Evolutionary conservation across 371 early-diverging fungal genomes (phyloP).

Genomic region (Zychaea mexicana): DNA sequence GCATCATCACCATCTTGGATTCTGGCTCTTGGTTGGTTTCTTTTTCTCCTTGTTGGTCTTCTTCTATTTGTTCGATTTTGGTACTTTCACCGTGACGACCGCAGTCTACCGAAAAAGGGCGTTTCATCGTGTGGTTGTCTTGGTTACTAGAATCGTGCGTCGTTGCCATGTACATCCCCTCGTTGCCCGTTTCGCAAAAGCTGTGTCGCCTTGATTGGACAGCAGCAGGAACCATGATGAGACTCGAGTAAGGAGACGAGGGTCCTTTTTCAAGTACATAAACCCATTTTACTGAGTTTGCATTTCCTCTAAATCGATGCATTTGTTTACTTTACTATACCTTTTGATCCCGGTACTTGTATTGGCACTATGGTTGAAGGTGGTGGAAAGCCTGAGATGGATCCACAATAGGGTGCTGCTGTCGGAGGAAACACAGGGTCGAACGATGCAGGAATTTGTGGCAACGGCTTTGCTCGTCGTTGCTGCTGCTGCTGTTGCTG

Average conservation of each 20-base stretch:
- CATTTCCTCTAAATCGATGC: neutral
- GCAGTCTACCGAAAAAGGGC: neutral
- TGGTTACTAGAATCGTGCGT: neutral
- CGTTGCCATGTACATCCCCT: no score
- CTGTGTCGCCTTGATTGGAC: neutral
- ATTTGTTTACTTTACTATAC: neutral
- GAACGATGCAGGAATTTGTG: conserved; percentile 7
- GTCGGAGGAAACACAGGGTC: neutral
- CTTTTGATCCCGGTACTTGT: neutral
- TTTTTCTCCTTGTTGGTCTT: neutral
- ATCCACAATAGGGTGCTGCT: neutral
- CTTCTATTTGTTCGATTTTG: conserved; percentile 2
- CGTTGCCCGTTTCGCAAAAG: neutral
- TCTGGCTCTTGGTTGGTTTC: neutral
- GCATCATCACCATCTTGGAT: neutral
- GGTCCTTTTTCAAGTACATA: no score
- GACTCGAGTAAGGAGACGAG: neutral
- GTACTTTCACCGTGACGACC: neutral
- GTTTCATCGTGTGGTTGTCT: neutral
- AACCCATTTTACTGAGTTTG: neutral
- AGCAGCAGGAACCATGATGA: neutral
- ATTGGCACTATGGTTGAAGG: neutral
- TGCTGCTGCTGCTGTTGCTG: neutral
- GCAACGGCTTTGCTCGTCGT: conserved; percentile 8
- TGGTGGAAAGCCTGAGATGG: neutral